Base-by-base conservation (phyloP, 805 yeast genomes). In the Ogataea wickerhamii region DNA sequence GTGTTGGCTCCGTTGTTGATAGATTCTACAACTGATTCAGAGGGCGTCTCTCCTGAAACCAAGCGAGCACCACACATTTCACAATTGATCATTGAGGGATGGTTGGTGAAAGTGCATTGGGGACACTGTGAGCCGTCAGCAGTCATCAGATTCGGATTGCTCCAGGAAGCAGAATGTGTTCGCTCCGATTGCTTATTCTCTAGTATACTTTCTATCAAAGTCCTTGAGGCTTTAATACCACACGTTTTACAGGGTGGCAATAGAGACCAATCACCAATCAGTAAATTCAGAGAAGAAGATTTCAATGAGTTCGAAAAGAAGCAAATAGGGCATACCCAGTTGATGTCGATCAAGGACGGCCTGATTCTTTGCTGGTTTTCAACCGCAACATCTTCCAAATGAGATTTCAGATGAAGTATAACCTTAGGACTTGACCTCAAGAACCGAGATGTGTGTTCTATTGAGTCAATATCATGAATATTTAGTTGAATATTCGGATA, bases 261-360 rank as follows among this genome's bases (percentile, higher is more conserved):
- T 6, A 52, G 11, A 2, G 33, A 34, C 18, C 26, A 22, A n/a
- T 37, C 38, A 6, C 30, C 24, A n/a, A 36, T 37, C 19, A 52
- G 23, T 18, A 32, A 10, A 23, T 37, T 32, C 8, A 42, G 32
- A 14, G 38, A 37, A 11, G 57, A 58, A 6, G 56, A 47, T 6
- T 58, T 55, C 3, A 74, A 48, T 8, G 56, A 60, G 52, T 87
- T 87, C 18, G 80, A 68, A 55, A 69, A 84, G n/a, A 78, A 76
- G 60, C 98, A 91, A 3, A 93, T 89, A n/a, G 83, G 82, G 58
- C 98, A 91, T 1, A 73, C 71, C 98, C 98, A 91, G 21, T 70
- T 64, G 8, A 52, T 13, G 16, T 52, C 47, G 37, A 38, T 43
- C 8, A 22, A n/a, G 3, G 20, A 34, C 25, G 18, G 6, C 14